Evolutionary conservation across 2,329 filamentous ascomycete genomes (phyloP).

Genomic region (Chalara sp.): DNA sequence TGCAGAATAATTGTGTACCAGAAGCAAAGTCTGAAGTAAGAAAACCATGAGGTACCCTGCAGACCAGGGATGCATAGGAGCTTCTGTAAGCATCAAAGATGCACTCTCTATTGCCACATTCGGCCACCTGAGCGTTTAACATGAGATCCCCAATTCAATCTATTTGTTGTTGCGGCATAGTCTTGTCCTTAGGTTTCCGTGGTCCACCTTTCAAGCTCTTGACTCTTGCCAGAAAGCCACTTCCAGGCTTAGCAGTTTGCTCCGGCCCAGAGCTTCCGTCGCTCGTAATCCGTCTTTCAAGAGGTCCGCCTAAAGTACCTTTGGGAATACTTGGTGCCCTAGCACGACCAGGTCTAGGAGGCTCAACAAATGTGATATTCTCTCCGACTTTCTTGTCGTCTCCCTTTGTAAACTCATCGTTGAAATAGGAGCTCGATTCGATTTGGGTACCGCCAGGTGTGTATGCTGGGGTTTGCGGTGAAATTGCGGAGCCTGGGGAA

Average conservation of each 20-base stretch:
- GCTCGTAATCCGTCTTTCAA: conserved; percentile 60
- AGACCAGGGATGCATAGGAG: too few relatives aligned
- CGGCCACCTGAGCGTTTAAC: too few relatives aligned
- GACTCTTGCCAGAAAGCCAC: conserved; percentile 69
- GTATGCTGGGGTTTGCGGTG: conserved; percentile 14
- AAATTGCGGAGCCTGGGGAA: conserved; percentile 28
- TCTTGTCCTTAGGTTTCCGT: conserved; percentile 31
- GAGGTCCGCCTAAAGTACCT: conserved; percentile 31
- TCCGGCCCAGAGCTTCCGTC: conserved; percentile 41
- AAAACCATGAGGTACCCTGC: too few relatives aligned
- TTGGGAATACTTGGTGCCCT: conserved; percentile 54
- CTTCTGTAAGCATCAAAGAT: too few relatives aligned
- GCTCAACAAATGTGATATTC: conserved; percentile 34
- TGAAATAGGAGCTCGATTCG: conserved; percentile 68
- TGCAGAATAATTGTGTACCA: too few relatives aligned
- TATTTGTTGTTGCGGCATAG: too few relatives aligned
- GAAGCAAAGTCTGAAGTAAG: too few relatives aligned
- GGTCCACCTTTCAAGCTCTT: conserved; percentile 74
- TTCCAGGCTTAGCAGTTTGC: conserved; percentile 31
- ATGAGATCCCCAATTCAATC: too few relatives aligned
- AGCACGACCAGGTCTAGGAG: conserved; percentile 34
- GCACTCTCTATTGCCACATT: too few relatives aligned
- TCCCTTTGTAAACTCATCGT: conserved; percentile 57
- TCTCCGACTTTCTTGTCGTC: conserved; percentile 53
- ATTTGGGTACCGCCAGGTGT: conserved; percentile 28